Evolutionary conservation across 768 basidiomycete genomes (phyloP).

Genomic region (Albatrellus ellisii): DNA sequence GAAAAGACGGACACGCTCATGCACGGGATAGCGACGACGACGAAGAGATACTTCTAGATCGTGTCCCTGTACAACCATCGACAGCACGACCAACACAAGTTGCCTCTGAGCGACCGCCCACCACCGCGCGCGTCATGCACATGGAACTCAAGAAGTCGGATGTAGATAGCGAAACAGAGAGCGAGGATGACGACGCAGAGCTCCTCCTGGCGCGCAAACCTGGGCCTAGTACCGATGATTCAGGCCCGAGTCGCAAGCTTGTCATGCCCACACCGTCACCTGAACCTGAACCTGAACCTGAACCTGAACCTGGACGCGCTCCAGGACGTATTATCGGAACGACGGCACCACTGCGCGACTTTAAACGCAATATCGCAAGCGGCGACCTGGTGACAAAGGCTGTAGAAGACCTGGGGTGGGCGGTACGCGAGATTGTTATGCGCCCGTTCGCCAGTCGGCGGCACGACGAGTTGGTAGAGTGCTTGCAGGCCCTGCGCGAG

Average conservation of each 20-base stretch:
- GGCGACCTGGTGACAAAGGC: slow-evolving; percentile 81
- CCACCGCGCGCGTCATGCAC: slow-evolving; percentile 13
- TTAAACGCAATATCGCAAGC: slow-evolving; percentile 49
- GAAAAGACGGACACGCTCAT: slow-evolving; percentile 50
- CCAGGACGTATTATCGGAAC: slow-evolving; percentile 68
- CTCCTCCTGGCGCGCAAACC: too few species aligned
- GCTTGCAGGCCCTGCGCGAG: slow-evolving; percentile 53
- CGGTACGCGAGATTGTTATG: slow-evolving; percentile 57
- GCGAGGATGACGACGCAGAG: slow-evolving; percentile 26
- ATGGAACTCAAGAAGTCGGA: slow-evolving; percentile 13
- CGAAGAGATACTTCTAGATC: slow-evolving; percentile 12
- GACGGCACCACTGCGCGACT: slow-evolving; percentile 65
- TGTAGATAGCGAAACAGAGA: slow-evolving; percentile 30
- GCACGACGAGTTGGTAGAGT: slow-evolving; percentile 57
- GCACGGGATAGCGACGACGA: slow-evolving; percentile 39
- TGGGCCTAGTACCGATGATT: too few species aligned
- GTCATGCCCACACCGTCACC: slow-evolving; percentile 13
- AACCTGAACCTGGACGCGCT: slow-evolving; percentile 38
- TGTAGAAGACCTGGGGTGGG: slow-evolving; percentile 61
- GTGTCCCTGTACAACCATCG: slow-evolving; percentile 6
- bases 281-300: slow-evolving; percentile 20
- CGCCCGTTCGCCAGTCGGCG: slow-evolving; percentile 61
- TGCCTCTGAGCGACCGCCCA: background rate
- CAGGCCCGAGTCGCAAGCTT: slow-evolving; percentile 11
- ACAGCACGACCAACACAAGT: slow-evolving; percentile 3